These are phyloP conservation scores for Gastroboletus turbinatus DNA, from an alignment of 1,284 basidiomycete species.

Conservation along the genomic window DNA sequence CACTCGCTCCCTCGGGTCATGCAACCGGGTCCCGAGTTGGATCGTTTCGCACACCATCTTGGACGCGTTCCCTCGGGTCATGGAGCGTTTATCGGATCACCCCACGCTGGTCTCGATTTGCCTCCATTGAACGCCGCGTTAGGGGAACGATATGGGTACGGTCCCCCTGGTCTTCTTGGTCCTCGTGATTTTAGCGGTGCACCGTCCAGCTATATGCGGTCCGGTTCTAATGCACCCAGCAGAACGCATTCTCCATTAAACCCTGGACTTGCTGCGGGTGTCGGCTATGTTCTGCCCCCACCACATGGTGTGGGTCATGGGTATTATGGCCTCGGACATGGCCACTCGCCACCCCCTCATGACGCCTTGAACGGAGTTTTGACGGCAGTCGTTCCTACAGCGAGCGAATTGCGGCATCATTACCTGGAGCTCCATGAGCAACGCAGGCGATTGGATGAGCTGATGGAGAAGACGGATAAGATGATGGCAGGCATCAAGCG, in stretches of 20 bases:
- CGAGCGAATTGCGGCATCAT: constrained; percentile 66
- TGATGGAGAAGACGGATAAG: constrained; percentile 70
- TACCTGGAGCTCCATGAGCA: constrained; percentile 62
- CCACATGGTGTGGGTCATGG: constrained; percentile 38
- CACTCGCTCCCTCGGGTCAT: constrained; percentile 35
- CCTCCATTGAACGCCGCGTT: constrained; percentile 56
- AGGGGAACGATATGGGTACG: constrained; percentile 35
- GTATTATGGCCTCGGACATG: constrained; percentile 34
- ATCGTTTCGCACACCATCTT: constrained; percentile 34
- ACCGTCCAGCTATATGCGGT: constrained; percentile 54
- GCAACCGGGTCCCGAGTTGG: constrained; percentile 32
- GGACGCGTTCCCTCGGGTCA: constrained; percentile 38
- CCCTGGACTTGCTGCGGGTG: constrained; percentile 36
- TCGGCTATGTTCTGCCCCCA: constrained; percentile 39
- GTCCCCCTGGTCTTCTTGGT: constrained; percentile 35
- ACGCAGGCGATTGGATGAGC: constrained; percentile 61
- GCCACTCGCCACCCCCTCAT: constrained; percentile 34
- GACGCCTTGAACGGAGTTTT: constrained; percentile 37
- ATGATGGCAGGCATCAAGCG: constrained; percentile 69
- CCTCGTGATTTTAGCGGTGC: constrained; percentile 33
- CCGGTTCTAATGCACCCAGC: constrained; percentile 60
- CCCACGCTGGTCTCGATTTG: constrained; percentile 55
- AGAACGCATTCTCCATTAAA: constrained; percentile 66
- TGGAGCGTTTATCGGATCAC: constrained; percentile 33
- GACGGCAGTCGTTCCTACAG: constrained; percentile 46